phyloP scores from a whole-genome alignment of 768 basidiomycete species.

The Pleurotus tuoliensis region DNA sequence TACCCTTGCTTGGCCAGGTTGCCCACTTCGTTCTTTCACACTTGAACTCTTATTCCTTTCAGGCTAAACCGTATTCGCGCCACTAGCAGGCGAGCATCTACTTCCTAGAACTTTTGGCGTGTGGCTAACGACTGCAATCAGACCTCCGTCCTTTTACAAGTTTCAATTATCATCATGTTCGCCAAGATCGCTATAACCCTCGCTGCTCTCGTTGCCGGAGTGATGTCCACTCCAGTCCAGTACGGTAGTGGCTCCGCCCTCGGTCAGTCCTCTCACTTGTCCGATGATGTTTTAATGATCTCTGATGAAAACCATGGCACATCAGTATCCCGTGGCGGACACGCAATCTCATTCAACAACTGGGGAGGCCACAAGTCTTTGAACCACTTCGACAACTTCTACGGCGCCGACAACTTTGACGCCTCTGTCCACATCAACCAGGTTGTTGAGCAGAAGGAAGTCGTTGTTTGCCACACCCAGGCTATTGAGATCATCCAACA shows the following conservation, averaged over 20 bases:
- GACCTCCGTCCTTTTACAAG: neutral
- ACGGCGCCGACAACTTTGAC: constrained; percentile 31
- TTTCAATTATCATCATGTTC: constrained; percentile 5
- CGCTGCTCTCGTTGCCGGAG: constrained; percentile 5
- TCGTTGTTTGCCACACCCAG: constrained; percentile 26
- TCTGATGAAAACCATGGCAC: too few species aligned
- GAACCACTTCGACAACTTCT: constrained; percentile 33
- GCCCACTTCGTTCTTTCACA: constrained; percentile 8
- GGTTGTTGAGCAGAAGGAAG: constrained; percentile 20
- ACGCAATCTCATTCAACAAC: constrained; percentile 26
- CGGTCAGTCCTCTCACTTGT: neutral
- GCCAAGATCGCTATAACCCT: constrained; percentile 5
- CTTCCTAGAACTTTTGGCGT: neutral
- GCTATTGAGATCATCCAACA: constrained; percentile 28
- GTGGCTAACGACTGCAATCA: neutral
- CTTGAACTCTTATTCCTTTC: constrained; percentile 3
- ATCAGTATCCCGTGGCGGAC: constrained; percentile 4
- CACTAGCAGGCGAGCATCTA: constrained; percentile 1
- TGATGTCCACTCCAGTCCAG: constrained; percentile 8
- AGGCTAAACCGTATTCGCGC: constrained; percentile 4
- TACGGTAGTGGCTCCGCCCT: constrained; percentile 6
- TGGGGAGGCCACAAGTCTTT: constrained; percentile 30
- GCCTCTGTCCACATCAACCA: constrained; percentile 21
- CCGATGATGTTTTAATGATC: too few species aligned
- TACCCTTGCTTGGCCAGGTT: constrained; percentile 7